Evolutionary conservation across 2,329 filamentous ascomycete genomes (phyloP).

Genomic region (Chalaropsis thielavioides): DNA sequence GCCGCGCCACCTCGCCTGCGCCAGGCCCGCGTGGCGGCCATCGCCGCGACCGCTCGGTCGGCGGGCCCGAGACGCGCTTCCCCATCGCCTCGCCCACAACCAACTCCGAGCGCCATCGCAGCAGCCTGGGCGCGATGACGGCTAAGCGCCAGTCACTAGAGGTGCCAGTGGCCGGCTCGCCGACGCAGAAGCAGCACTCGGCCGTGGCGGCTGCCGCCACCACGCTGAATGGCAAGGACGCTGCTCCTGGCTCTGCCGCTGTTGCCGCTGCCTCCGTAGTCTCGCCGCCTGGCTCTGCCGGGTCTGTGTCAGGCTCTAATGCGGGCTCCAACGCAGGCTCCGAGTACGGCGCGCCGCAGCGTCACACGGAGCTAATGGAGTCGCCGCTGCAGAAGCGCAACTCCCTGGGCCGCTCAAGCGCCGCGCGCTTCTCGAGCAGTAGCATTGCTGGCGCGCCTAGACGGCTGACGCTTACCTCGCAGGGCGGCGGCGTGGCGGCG

Average conservation of each 20-base stretch:
- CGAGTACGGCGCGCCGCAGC: conserved; percentile 10
- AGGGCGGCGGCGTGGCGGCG: conserved; percentile 20
- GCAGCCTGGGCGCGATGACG: conserved; percentile 36
- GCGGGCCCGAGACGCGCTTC: conserved; percentile 64
- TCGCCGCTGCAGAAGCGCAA: conserved; percentile 45
- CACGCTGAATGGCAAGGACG: conserved; percentile 20
- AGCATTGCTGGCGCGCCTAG: conserved; percentile 27
- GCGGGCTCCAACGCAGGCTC: neutral
- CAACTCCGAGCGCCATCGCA: conserved; percentile 36
- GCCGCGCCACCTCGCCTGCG: conserved; percentile 60
- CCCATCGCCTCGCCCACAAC: conserved; percentile 58
- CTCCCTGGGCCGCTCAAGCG: conserved; percentile 40
- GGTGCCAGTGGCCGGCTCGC: conserved; percentile 45
- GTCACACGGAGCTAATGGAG: conserved; percentile 19
- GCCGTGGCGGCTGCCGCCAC: conserved; percentile 18
- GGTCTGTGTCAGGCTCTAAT: conserved; percentile 1
- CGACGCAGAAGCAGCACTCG: conserved; percentile 19
- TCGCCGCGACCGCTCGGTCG: conserved; percentile 65
- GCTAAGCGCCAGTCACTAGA: conserved; percentile 60
- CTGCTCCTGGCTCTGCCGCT: conserved; percentile 16
- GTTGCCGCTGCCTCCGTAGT: conserved; percentile 17
- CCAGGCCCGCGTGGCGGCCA: conserved; percentile 45
- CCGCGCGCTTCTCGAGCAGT: conserved; percentile 38
- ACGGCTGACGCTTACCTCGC: conserved; percentile 25
- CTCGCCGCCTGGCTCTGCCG: conserved; percentile 6